Evolutionary conservation across 1,284 basidiomycete species (phyloP).

Genomic region (Microbotryum scabiosae): DNA sequence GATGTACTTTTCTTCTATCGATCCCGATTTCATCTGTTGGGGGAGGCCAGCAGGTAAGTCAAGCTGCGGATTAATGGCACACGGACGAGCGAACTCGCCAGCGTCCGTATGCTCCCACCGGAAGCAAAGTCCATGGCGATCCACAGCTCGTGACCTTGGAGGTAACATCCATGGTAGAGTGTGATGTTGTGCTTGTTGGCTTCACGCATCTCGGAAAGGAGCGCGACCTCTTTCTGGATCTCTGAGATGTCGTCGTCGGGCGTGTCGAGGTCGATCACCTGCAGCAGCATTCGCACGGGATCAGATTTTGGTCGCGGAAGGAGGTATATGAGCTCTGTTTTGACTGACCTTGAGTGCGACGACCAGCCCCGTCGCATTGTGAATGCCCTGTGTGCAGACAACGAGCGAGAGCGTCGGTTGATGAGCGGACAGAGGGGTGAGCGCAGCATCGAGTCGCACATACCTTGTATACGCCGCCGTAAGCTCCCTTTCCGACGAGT

Average conservation of each 20-base stretch:
- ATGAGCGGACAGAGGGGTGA: neutral
- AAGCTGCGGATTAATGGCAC: neutral
- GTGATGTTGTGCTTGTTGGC: constrained; percentile 80
- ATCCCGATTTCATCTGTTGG: constrained; percentile 69
- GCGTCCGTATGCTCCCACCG: constrained; percentile 85
- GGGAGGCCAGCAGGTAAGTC: constrained; percentile 40
- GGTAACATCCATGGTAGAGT: constrained; percentile 89
- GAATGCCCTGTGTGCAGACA: constrained; percentile 52
- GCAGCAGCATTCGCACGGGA: constrained; percentile 42
- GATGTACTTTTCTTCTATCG: constrained; percentile 78
- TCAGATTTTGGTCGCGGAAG: neutral
- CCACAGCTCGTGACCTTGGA: constrained; percentile 93
- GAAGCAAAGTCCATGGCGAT: constrained; percentile 98
- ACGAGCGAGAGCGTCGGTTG: too few species aligned
- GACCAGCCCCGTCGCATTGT: constrained; percentile 40
- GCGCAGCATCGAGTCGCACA: too few species aligned
- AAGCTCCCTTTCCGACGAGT: constrained; percentile 84
- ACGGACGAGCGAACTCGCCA: constrained; percentile 45
- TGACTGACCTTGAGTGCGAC: constrained; percentile 39
- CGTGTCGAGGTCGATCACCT: constrained; percentile 97
- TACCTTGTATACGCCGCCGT: constrained; percentile 87
- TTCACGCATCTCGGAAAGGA: constrained; percentile 73
- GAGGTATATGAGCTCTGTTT: neutral
- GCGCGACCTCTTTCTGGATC: constrained; percentile 91
- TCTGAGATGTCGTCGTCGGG: constrained; percentile 85